Percentiles rank a stretch among this genome's conserved stretches.
Conservation (phyloP, 2,329 filamentous ascomycete species). For the Neofusicoccum kwambonambiense region DNA sequence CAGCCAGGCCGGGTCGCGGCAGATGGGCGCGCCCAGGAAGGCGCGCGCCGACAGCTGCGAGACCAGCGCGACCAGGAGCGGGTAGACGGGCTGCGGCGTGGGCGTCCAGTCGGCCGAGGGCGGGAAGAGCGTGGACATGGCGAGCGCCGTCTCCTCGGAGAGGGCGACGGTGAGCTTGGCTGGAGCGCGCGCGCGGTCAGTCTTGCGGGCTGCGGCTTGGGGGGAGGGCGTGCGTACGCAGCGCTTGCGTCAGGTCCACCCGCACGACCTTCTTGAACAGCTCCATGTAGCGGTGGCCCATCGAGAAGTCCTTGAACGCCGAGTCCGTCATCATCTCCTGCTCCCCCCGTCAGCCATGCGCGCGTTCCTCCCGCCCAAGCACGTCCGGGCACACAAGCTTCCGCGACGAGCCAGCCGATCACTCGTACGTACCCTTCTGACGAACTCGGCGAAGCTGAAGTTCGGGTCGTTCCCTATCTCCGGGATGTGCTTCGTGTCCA, state of each 20-base stretch:
- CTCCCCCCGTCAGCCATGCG: no score
- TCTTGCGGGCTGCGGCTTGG: no score
- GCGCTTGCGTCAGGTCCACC: background rate
- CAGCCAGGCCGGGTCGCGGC: conserved; percentile 41
- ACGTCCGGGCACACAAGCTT: no score
- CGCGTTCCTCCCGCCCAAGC: no score
- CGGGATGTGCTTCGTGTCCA: background rate
- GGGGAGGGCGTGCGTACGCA: background rate
- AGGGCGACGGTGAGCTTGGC: background rate
- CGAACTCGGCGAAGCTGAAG: background rate
- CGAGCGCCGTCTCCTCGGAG: background rate
- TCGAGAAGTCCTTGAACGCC: background rate
- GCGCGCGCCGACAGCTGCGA: conserved; percentile 41
- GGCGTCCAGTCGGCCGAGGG: conserved; percentile 39
- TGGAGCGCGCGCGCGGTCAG: background rate
- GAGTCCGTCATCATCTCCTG: background rate
- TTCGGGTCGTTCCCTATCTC: background rate
- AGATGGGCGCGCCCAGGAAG: conserved; percentile 39
- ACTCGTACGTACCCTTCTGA: background rate
- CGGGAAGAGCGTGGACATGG: background rate
- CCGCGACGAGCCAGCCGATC: no score
- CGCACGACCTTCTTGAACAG: background rate
- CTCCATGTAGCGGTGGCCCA: background rate
- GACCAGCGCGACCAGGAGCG: conserved; percentile 43
- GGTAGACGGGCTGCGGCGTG: conserved; percentile 26